Base-by-base conservation (phyloP, 2,329 filamentous ascomycete species). In the Microcera coccophila region DNA sequence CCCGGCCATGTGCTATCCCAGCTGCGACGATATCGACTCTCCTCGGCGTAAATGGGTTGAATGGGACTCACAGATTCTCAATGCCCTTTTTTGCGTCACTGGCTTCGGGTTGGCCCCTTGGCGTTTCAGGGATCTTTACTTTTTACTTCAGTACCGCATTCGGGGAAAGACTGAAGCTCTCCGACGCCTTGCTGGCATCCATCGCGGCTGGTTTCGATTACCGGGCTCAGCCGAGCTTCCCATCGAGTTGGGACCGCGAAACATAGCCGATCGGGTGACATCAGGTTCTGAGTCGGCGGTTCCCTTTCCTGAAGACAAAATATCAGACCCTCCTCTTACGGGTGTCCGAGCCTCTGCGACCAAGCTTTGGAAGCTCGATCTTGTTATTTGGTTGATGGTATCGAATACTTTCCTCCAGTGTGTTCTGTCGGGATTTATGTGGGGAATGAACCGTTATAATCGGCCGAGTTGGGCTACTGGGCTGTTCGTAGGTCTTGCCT, bases 1-100 rank as follows among this genome's bases (percentile, higher is more conserved):
- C 3, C 82, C 84, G 5, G 79, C 80, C 46, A 89, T 89, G 85
- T 89, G 87, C 70, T 62, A 74, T 53, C 82, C 76, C 1, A 70
- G 70, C 26, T 91, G 87, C 68, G 75, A 87, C 59, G 73, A 86
- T 52, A 82, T 88, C 60, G 71, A 88, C 57, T 89, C 85, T 0
- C 81, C 87, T 2, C 79, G 88, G n/a, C 74, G 85, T 16, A 82
- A 82, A 46, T 95, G 90, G 89, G 80, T 95, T 52, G 89, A 95
- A 65, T 84, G 81, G 56, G 85, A 90, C 62, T 87, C 84, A 1
- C 89, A 95, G 61, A 85, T 95, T 45, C 54, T 67, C 4, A 94
- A 90, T 58, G 85, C 77, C 0, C 76, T 95, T 1, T 95, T 95
- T 73, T 93, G 87, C 64, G 82, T 94, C 5, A 91, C 88, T 2